Evolutionary conservation across 2,329 filamentous ascomycete genomes (phyloP).

Genomic region (Geosmithia morbida): DNA sequence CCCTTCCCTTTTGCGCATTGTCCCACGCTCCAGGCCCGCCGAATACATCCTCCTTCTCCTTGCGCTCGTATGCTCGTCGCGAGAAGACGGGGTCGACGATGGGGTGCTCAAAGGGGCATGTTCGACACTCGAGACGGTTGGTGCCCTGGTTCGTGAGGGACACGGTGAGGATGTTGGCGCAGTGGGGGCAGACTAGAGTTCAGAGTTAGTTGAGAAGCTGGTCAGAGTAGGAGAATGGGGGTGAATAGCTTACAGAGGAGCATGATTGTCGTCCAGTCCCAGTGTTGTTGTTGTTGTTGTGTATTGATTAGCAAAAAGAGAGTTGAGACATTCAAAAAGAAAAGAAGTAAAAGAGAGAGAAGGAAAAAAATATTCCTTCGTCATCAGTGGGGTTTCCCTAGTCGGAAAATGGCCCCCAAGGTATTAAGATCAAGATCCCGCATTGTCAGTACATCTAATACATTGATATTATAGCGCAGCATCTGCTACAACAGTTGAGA

Average conservation of each 20-base stretch:
- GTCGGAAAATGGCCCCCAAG: too few species aligned
- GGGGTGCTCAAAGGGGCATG: constrained; percentile 83
- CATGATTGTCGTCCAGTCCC: constrained; percentile 26
- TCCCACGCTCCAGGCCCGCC: constrained; percentile 82
- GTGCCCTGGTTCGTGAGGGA: constrained; percentile 38
- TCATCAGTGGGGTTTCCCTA: too few species aligned
- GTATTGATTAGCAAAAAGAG: not conserved
- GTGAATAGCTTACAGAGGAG: constrained; percentile 42
- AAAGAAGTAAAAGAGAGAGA: too few species aligned
- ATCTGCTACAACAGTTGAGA: too few species aligned
- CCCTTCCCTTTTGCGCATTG: constrained; percentile 72
- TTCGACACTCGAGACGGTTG: constrained; percentile 90
- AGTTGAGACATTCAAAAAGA: not conserved
- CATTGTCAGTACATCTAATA: too few species aligned
- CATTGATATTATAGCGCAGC: too few species aligned
- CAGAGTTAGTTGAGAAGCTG: not conserved
- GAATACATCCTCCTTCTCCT: constrained; percentile 80
- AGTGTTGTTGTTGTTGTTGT: not conserved
- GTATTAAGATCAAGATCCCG: too few species aligned
- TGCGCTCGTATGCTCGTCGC: constrained; percentile 73
- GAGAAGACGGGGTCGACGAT: constrained; percentile 67
- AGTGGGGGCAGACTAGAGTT: constrained; percentile 60
- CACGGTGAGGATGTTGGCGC: constrained; percentile 73
- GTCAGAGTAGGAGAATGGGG: not conserved
- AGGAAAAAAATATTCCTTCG: too few species aligned